These are phyloP conservation scores for Parasarocladium wereldwijsianum DNA, from an alignment of 2,329 filamentous ascomycete genomes.

Conservation along the genomic window DNA sequence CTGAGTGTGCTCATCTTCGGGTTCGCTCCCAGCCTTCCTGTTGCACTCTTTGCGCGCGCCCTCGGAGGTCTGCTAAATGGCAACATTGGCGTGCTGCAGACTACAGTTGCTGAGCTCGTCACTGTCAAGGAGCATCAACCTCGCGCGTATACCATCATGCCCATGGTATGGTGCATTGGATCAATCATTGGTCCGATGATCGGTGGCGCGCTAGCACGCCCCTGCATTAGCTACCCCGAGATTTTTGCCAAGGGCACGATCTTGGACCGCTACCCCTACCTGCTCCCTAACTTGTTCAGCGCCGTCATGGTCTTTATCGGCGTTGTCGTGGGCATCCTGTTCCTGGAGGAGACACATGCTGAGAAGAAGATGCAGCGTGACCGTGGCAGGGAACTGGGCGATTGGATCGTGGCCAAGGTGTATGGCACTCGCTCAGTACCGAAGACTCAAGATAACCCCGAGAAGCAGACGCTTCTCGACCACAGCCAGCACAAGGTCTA, in stretches of 20 bases:
- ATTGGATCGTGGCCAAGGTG: conserved; percentile 44
- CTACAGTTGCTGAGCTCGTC: conserved; percentile 85
- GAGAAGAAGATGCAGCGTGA: conserved; percentile 67
- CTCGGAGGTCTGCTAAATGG: conserved; percentile 87
- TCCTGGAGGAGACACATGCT: conserved; percentile 86
- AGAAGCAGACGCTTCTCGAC: conserved; percentile 46
- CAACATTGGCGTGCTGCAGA: conserved; percentile 91
- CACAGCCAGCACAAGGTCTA: neutral
- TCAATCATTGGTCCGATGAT: conserved; percentile 88
- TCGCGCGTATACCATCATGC: conserved; percentile 93
- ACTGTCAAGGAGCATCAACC: conserved; percentile 89
- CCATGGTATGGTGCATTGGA: conserved; percentile 93
- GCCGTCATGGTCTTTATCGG: conserved; percentile 63
- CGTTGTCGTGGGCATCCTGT: conserved; percentile 65
- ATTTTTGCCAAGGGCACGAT: conserved; percentile 60
- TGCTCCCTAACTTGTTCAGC: conserved; percentile 86
- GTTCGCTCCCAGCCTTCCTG: conserved; percentile 67
- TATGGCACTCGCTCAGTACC: conserved; percentile 16
- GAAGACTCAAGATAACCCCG: conserved; percentile 24
- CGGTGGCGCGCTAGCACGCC: conserved; percentile 77
- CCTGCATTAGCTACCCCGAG: conserved; percentile 66
- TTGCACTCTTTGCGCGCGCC: conserved; percentile 76
- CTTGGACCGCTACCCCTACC: conserved; percentile 78
- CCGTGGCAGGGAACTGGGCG: conserved; percentile 60
- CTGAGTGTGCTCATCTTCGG: conserved; percentile 89